phyloP scores from a whole-genome alignment of 1,284 basidiomycete genomes.

The Cryptococcus sp. region DNA sequence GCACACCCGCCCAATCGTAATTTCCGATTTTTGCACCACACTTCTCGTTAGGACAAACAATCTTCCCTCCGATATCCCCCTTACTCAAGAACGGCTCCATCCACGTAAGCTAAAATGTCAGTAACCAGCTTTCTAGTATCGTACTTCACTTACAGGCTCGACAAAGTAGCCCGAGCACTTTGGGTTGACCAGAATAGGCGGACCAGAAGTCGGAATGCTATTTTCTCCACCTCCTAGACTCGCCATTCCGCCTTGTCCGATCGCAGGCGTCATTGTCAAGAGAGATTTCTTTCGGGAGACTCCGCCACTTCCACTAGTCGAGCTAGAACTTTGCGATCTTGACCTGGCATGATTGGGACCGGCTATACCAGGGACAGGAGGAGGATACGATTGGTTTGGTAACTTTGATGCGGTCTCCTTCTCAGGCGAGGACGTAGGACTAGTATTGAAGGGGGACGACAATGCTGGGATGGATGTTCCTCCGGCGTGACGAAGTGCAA shows the following conservation, averaged over 20 bases:
- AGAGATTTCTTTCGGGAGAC: slow-evolving; percentile 22
- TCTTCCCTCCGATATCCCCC: slow-evolving; percentile 78
- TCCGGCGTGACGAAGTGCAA: slow-evolving; percentile 29
- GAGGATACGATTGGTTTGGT: slow-evolving; percentile 2
- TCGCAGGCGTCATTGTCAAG: slow-evolving; percentile 34
- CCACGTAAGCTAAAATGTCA: slow-evolving; percentile 73
- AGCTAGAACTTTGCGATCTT: not conserved
- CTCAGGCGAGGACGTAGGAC: slow-evolving; percentile 26
- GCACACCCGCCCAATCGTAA: slow-evolving; percentile 93
- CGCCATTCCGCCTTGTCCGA: slow-evolving; percentile 4
- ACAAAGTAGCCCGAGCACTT: slow-evolving; percentile 94
- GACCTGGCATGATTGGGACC: not conserved
- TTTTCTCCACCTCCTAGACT: slow-evolving; percentile 1
- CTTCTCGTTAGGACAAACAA: slow-evolving; percentile 83
- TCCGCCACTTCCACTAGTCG: not conserved
- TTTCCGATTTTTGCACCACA: slow-evolving; percentile 88
- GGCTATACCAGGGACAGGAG: not conserved
- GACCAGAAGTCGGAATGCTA: slow-evolving; percentile 43
- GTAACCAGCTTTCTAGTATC: not conserved
- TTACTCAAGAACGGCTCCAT: slow-evolving; percentile 75
- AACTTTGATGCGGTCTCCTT: slow-evolving; percentile 7
- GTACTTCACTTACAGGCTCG: slow-evolving; percentile 66
- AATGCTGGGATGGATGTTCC: slow-evolving; percentile 2
- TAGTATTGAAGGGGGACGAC: slow-evolving; percentile 17
- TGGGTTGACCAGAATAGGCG: slow-evolving; percentile 65